A percentile compares a stretch with the other conserved stretches of the same genome.
phyloP scores from a whole-genome alignment of 805 yeast species.

The Lipomyces anomalus region DNA sequence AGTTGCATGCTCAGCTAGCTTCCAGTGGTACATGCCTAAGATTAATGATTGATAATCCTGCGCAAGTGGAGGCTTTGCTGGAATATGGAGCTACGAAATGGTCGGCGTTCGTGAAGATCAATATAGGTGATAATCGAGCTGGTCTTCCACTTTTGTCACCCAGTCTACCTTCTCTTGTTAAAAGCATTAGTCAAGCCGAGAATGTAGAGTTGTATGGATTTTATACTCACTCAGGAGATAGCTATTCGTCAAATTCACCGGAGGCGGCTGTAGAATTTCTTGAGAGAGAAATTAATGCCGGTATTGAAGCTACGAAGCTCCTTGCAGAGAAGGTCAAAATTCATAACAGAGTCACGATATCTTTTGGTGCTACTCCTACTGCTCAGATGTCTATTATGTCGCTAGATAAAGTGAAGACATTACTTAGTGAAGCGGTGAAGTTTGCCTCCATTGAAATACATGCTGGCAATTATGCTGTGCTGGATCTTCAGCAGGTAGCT shows the following conservation, averaged over 20 bases:
- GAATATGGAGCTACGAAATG: conserved; percentile 37
- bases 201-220: conserved; percentile 54
- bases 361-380: conserved; percentile 82
- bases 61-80: conserved; percentile 42
- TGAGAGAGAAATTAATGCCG: conserved; percentile 53
- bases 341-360: too few relatives aligned
- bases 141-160: conserved; percentile 42
- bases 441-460: conserved; percentile 58
- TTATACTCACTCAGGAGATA: conserved; percentile 77
- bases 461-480: conserved; percentile 73
- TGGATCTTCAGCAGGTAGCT: conserved; percentile 72
- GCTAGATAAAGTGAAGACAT: too few relatives aligned
- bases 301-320: conserved; percentile 45
- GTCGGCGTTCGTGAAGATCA: conserved; percentile 63
- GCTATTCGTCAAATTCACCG: conserved; percentile 47
- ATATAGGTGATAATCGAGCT: conserved; percentile 69
- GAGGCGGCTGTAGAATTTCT: conserved; percentile 46
- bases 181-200: too few relatives aligned
- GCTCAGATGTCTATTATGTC: conserved; percentile 42
- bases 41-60: conserved; percentile 55
- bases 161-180: too few relatives aligned
- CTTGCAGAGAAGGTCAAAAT: too few relatives aligned
- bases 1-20: conserved; percentile 38
- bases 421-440: conserved; percentile 20
- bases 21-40: conserved; percentile 28